Conservation (phyloP, 352 stramenopile genomes). For the Pythium aristosporum region DNA sequence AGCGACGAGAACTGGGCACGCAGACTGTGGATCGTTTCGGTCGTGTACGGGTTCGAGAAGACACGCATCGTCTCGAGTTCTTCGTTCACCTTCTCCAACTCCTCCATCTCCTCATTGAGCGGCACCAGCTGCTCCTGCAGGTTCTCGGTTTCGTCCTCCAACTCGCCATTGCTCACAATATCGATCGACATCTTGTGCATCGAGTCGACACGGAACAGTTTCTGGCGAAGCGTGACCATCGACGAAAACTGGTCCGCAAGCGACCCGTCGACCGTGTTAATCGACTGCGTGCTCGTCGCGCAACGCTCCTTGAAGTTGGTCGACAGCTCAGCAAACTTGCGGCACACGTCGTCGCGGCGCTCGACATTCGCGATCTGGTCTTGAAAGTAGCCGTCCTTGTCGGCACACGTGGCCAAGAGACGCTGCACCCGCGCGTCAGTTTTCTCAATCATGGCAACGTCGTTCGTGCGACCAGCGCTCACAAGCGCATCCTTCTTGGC, state of each 20-base stretch:
- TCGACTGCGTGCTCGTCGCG: constrained; percentile 65
- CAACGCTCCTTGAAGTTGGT: constrained; percentile 78
- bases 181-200: constrained; percentile 19
- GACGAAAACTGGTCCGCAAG: constrained; percentile 78
- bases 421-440: constrained; percentile 64
- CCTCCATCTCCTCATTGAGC: constrained; percentile 77
- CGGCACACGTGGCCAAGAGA: constrained; percentile 61
- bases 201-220: constrained; percentile 50
- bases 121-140: constrained; percentile 34
- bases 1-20: constrained; percentile 84
- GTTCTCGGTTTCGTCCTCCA: constrained; percentile 22
- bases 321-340: constrained; percentile 74
- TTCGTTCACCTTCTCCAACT: constrained; percentile 82
- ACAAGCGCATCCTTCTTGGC: constrained; percentile 75
- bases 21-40: constrained; percentile 87
- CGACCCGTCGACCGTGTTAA: constrained; percentile 76
- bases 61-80: constrained; percentile 80
- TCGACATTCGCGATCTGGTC: constrained; percentile 73
- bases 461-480: constrained; percentile 48
- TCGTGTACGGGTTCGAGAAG: constrained; percentile 89
- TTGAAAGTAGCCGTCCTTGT: constrained; percentile 78
- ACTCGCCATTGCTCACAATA: constrained; percentile 18
- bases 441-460: constrained; percentile 76
- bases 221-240: constrained; percentile 69
- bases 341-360: constrained; percentile 73